Conservation (phyloP, 108 stramenopile species). For the Skeletonema potamos region DNA sequence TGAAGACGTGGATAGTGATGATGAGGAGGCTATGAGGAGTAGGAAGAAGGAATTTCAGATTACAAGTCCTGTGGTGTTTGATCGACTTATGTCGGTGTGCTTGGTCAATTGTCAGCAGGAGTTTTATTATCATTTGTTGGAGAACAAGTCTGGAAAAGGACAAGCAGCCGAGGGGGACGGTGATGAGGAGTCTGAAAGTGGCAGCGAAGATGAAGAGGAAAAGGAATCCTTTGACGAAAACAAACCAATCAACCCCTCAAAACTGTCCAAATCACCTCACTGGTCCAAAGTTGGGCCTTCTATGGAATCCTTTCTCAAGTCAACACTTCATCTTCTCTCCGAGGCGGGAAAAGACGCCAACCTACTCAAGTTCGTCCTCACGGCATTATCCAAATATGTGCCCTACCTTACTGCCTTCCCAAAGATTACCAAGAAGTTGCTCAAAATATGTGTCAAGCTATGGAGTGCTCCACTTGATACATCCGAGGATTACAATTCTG, state of each 20-base stretch:
- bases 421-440: slow-evolving; percentile 62
- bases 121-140: slow-evolving; percentile 74
- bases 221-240: slow-evolving; percentile 48
- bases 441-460: slow-evolving; percentile 71
- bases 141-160: slow-evolving; percentile 6
- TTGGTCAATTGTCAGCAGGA: slow-evolving; percentile 71
- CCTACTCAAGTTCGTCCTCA: slow-evolving; percentile 68
- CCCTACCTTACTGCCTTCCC: slow-evolving; percentile 88
- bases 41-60: slow-evolving; percentile 59
- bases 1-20: slow-evolving; percentile 26
- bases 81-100: slow-evolving; percentile 73
- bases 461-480: slow-evolving; percentile 85
- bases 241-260: slow-evolving; percentile 79
- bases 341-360: slow-evolving; percentile 82
- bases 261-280: slow-evolving; percentile 50
- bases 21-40: slow-evolving; percentile 6
- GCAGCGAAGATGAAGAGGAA: slow-evolving; percentile 32
- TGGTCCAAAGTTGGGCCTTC: slow-evolving; percentile 61
- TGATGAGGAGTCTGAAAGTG: slow-evolving; percentile 34
- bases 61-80: slow-evolving; percentile 72
- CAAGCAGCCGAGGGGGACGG: slow-evolving; percentile 11
- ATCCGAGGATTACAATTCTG: slow-evolving; percentile 79
- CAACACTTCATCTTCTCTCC: slow-evolving; percentile 71
- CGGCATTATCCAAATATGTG: slow-evolving; percentile 69
- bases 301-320: slow-evolving; percentile 70